Percentiles rank a stretch among this genome's conserved stretches.
phyloP scores from a whole-genome alignment of 768 basidiomycete genomes.

The Hypholoma fasciculare region DNA sequence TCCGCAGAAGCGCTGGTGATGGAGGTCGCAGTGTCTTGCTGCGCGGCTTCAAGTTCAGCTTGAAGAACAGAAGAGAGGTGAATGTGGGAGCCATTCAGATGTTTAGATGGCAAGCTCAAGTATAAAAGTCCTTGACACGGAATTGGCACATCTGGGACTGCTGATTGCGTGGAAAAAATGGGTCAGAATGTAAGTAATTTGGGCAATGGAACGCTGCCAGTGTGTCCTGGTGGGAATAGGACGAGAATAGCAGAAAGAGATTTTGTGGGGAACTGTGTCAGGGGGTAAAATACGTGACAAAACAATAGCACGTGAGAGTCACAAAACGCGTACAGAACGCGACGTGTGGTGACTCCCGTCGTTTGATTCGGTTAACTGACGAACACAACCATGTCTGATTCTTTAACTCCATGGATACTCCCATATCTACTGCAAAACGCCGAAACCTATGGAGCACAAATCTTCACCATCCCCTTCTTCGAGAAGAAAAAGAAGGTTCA shows the following conservation, averaged over 20 bases:
- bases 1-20: conserved; percentile 5
- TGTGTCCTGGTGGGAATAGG: too few relatives aligned
- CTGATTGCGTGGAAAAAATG: not conserved
- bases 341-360: too few relatives aligned
- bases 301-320: not conserved
- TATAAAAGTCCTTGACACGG: not conserved
- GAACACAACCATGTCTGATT: conserved; percentile 30
- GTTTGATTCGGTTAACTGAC: too few relatives aligned
- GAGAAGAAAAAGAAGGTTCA: conserved; percentile 54
- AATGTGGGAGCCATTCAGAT: conserved; percentile 5
- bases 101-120: not conserved
- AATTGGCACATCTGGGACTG: not conserved
- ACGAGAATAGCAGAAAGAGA: too few relatives aligned
- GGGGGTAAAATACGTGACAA: too few relatives aligned
- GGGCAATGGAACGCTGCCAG: not conserved
- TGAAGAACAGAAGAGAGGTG: not conserved
- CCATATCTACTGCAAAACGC: conserved; percentile 50
- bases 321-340: not conserved
- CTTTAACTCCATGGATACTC: conserved; percentile 56
- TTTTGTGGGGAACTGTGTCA: too few relatives aligned
- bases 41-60: not conserved
- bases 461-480: conserved; percentile 31
- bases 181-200: not conserved
- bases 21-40: conserved; percentile 6
- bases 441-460: conserved; percentile 49